Base-by-base conservation (phyloP, 129 eudicot genomes). In the Pittosporum tobira region DNA sequence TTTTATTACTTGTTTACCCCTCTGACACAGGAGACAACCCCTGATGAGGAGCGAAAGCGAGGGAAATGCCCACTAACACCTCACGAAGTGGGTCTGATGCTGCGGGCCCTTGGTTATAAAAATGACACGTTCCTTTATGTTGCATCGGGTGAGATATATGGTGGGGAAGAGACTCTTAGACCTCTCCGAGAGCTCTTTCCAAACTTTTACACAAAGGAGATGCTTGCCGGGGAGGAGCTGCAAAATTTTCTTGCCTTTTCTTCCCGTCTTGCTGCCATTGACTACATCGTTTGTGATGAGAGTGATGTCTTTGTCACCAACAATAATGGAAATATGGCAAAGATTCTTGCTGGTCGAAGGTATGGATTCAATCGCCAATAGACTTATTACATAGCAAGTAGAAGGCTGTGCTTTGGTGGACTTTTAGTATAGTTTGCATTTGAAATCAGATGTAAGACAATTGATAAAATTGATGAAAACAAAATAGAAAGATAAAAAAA, bases 21-120 rank as follows among this genome's bases (percentile, higher is more conserved):
- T 56, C 42, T 62, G 31, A 36, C 56, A 57, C 69, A 91, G 98
- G 98, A 86, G 61, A 72, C 77, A 48, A 83, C 83, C 65, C 91
- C 95, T 55, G 89, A 85, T 29, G 96, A 80, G 79, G 98, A 91
- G 83, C 78, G 98, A 13, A 63, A 73, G 53, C 78, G 98, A 55
- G 98, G 98, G 13, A 91, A 87, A 76, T 91, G 98, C 61, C 98
- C 98, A 37, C 85, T 91, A 61, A 91, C 98, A 14, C 98, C 98
- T 47, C 90, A 86, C 61, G 98, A 91, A 77, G 94, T 91, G 40
- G 98, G 98, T 22, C 69, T 91, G 61, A 79, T 91, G 98, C 79
- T 86, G 34, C 83, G 96, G 66, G 98, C 98, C 25, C 90, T 91
- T 51, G 96, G 94, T 64, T 91, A 83, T 52, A 71, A 76, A 51